A percentile compares a stretch with the other conserved stretches of the same genome.
Conservation (phyloP, 306 rosid genomes). For the Cicer judaicum region DNA sequence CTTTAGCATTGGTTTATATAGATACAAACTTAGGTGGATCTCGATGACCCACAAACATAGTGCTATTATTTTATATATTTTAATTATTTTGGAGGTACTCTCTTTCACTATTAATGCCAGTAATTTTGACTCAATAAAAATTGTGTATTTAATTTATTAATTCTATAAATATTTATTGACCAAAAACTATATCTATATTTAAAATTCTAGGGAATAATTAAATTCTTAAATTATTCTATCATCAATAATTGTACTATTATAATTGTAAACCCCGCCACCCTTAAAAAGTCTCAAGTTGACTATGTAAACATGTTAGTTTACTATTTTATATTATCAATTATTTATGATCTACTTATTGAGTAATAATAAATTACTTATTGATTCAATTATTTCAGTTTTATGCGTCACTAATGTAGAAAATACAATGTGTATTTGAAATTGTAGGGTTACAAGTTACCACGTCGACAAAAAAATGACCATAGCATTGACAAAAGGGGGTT, state of each 20-base stretch:
- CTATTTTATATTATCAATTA: background rate
- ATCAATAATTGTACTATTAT: constrained; percentile 9
- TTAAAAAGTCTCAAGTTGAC: constrained; percentile 10
- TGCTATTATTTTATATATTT: background rate
- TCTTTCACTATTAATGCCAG: rapidly evolving
- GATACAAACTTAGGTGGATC: constrained; percentile 28
- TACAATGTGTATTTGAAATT: background rate
- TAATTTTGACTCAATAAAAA: no score
- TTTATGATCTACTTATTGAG: background rate
- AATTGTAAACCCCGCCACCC: background rate
- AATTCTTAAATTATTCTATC: background rate
- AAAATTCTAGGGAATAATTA: no score
- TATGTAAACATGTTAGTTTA: background rate
- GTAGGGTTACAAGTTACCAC: background rate
- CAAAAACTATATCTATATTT: no score
- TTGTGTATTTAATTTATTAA: no score
- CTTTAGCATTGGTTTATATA: constrained; percentile 27
- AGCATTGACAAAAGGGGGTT: background rate
- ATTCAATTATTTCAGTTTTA: constrained; percentile 2
- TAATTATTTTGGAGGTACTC: background rate
- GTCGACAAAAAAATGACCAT: background rate
- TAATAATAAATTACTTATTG: background rate
- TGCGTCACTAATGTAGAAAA: constrained; percentile 1
- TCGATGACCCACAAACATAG: background rate
- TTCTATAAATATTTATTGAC: no score